Evolutionary conservation across 371 early-diverging fungal species (phyloP).

Genomic region (Mortierella sp.): DNA sequence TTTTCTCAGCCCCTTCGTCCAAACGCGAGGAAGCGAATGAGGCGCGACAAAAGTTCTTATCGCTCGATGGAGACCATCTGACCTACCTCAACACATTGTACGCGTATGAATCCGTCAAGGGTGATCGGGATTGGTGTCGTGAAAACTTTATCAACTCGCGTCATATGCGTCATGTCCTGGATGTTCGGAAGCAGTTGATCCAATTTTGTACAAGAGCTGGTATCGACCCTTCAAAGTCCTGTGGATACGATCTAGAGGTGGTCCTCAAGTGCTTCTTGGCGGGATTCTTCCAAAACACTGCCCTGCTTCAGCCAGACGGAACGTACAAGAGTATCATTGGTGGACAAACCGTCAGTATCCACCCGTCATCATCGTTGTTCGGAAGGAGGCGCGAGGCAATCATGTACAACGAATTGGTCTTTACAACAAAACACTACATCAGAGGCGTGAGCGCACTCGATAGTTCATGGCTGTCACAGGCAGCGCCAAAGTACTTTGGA

Average conservation of each 20-base stretch:
- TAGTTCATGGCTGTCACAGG: conserved; percentile 83
- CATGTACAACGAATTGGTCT: conserved; percentile 94
- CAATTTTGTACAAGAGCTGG: conserved; percentile 77
- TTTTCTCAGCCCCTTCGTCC: conserved; percentile 87
- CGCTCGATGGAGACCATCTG: conserved; percentile 91
- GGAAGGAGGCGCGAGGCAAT: conserved; percentile 80
- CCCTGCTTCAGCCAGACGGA: conserved; percentile 89
- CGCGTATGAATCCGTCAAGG: conserved; percentile 80
- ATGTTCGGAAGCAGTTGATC: conserved; percentile 87
- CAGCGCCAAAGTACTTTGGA: conserved; percentile 75
- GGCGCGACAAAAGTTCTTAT: conserved; percentile 77
- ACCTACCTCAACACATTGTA: conserved; percentile 84
- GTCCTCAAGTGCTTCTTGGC: conserved; percentile 86
- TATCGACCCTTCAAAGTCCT: conserved; percentile 70
- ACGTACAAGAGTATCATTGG: conserved; percentile 85
- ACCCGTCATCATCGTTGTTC: conserved; percentile 90
- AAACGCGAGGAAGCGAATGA: conserved; percentile 89
- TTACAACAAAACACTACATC: conserved; percentile 90
- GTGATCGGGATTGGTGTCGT: conserved; percentile 87
- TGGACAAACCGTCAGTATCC: conserved; percentile 81
- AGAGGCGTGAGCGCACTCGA: conserved; percentile 87
- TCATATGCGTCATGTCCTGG: conserved; percentile 86
- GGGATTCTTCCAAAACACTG: conserved; percentile 93
- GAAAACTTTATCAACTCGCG: conserved; percentile 90
- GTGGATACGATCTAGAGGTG: conserved; percentile 76